Conservation (phyloP, 1,284 basidiomycete species). For the Ganoderma leucocontextum region DNA sequence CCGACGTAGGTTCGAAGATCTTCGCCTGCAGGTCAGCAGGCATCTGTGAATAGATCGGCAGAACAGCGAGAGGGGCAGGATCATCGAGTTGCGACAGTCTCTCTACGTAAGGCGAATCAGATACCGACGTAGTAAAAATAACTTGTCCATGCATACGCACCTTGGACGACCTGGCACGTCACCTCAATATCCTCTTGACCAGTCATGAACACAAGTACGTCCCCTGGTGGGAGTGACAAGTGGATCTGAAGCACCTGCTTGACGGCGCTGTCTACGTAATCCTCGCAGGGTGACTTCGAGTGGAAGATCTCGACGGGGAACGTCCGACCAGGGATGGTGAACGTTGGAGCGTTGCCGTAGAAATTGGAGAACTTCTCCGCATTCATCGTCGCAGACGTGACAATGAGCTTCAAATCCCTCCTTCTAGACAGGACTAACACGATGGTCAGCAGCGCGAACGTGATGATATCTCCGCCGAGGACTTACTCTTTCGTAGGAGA, state of each 20-base stretch:
- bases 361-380: conserved; percentile 97
- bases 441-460: conserved; percentile 21
- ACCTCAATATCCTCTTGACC: conserved; percentile 99
- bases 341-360: conserved; percentile 94
- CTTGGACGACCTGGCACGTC: conserved; percentile 90
- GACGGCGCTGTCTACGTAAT: conserved; percentile 98
- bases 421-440: conserved; percentile 85
- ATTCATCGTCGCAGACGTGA: conserved; percentile 99
- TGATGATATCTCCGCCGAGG: conserved; percentile 1
- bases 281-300: conserved; percentile 96
- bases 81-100: conserved; percentile 93
- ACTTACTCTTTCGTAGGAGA: conserved; percentile 88
- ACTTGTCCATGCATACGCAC: conserved; percentile 47
- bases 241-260: conserved; percentile 99
- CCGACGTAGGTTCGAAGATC: conserved; percentile 95
- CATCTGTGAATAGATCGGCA: conserved; percentile 99
- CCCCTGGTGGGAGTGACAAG: conserved; percentile 91
- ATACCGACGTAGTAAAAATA: conserved; percentile 34
- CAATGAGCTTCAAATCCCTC: conserved; percentile 94
- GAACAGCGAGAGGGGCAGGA: conserved; percentile 83
- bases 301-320: conserved; percentile 99
- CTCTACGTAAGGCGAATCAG: conserved; percentile 62
- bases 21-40: conserved; percentile 98
- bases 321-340: conserved; percentile 97
- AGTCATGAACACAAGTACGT: conserved; percentile 99